Evolutionary conservation across 345 rosid species (phyloP).

Genomic region (Syzygium oleosum): DNA sequence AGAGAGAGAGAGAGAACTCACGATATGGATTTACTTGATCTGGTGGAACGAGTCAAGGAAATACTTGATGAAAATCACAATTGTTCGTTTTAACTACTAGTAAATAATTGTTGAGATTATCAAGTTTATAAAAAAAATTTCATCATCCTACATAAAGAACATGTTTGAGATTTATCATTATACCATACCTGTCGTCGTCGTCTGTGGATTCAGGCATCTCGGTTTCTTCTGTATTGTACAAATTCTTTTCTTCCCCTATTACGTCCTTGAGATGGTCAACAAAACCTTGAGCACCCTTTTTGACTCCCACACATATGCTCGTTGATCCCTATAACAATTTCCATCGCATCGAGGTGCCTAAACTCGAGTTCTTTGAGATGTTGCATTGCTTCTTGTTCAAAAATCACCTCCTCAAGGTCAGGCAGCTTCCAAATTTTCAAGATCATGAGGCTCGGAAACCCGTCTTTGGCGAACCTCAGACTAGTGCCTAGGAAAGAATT

Average conservation of each 20-base stretch:
- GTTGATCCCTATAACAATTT: rapidly evolving
- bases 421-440: neutral
- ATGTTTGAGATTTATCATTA: rapidly evolving
- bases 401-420: rapidly evolving
- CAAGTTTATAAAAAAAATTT: no score
- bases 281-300: rapidly evolving
- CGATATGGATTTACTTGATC: no score
- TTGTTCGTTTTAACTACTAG: no score
- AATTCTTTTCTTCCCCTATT: no score
- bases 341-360: neutral
- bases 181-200: no score
- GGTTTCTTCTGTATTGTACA: no score
- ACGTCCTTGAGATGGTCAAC: neutral
- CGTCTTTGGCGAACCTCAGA: rapidly evolving
- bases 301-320: rapidly evolving
- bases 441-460: neutral
- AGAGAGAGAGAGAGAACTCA: neutral
- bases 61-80: no score
- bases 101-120: no score
- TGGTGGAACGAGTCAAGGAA: no score
- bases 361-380: neutral
- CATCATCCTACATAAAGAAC: neutral
- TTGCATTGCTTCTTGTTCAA: rapidly evolving
- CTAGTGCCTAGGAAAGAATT: rapidly evolving
- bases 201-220: no score